These are phyloP conservation scores for Melastoma malabathricum DNA, from an alignment of 345 rosid genomes.

Conservation along the genomic window DNA sequence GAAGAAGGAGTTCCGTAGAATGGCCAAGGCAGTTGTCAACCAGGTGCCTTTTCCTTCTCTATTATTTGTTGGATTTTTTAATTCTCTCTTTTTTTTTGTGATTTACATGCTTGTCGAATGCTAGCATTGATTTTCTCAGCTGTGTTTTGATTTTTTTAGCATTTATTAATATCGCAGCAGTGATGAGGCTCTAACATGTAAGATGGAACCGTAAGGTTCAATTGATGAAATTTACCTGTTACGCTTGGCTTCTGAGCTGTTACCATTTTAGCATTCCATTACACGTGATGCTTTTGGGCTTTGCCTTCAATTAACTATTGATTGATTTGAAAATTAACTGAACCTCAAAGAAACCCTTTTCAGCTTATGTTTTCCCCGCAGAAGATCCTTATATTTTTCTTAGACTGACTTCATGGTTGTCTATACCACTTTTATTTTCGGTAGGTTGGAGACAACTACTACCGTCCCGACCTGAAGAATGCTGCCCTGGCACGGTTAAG, in stretches of 20 bases:
- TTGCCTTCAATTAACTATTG: slow-evolving; percentile 19
- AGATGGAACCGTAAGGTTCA: slow-evolving; percentile 24
- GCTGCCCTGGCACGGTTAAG: slow-evolving; percentile 89
- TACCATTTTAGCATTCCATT: neutral
- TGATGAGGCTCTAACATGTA: slow-evolving; percentile 48
- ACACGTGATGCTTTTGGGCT: slow-evolving; percentile 21
- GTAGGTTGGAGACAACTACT: slow-evolving; percentile 73
- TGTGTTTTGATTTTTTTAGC: neutral
- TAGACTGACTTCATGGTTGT: too few species aligned
- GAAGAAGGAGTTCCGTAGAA: slow-evolving; percentile 47
- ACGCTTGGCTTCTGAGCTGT: slow-evolving; percentile 45
- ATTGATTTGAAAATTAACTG: too few species aligned
- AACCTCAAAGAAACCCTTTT: neutral
- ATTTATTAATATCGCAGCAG: slow-evolving; percentile 6
- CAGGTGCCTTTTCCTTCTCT: slow-evolving; percentile 24
- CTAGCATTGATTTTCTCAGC: neutral
- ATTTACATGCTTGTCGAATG: too few species aligned
- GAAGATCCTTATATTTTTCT: too few species aligned
- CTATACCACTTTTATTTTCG: neutral
- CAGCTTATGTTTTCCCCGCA: too few species aligned
- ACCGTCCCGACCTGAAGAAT: slow-evolving; percentile 79
- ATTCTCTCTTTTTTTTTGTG: too few species aligned
- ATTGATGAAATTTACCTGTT: slow-evolving; percentile 36
- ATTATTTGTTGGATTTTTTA: neutral
- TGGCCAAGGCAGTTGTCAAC: slow-evolving; percentile 47